Percentiles rank a stretch among this genome's conserved stretches.
Conservation (phyloP, 176 grass and related monocot species). For the sorghum (Sorghum bicolor) region Sorghum_bicolor_NCBIv3 NC_012872.2:64291001-64291500, state of each 20-base stretch:
- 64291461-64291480: not conserved
- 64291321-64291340: not conserved
- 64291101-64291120: conserved; percentile 26
- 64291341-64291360: not conserved
- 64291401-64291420: not conserved
- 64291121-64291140: conserved; percentile 16
- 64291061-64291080: conserved; percentile 77
- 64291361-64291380: not conserved
- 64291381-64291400: not conserved
- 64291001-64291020: conserved; percentile 74
- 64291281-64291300: not conserved
- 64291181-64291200: conserved; percentile 3
- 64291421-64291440: not conserved
- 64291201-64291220: conserved; percentile 17
- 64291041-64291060: conserved; percentile 97
- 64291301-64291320: not conserved
- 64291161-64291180: not conserved
- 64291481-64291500: not conserved
- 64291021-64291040: conserved; percentile 92
- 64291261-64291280: not conserved
- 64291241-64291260: not conserved
- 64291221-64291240: not conserved
- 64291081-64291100: conserved; percentile 90
- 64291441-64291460: conserved; percentile 11
- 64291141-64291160: not conserved